Percentiles rank a stretch among this genome's conserved stretches.
These are phyloP conservation scores for Cordyceps pruinosa DNA, from an alignment of 2,329 filamentous ascomycete genomes.

Conservation along the genomic window DNA sequence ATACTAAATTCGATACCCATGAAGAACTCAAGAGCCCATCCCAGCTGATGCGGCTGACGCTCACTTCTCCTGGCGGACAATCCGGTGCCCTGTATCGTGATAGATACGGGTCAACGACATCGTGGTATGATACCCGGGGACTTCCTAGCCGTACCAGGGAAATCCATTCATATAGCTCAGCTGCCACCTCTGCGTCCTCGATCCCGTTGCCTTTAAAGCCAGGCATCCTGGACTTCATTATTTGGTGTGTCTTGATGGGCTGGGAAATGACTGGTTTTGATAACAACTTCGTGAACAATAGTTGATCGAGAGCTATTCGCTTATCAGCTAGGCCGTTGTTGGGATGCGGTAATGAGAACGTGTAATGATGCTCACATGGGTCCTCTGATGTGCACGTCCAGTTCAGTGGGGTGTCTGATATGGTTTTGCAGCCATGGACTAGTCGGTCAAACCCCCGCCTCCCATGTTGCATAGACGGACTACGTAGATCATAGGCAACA, in stretches of 20 bases:
- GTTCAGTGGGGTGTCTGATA: slow-evolving; percentile 56
- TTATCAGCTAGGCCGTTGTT: background rate
- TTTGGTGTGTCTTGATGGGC: slow-evolving; percentile 14
- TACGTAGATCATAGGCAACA: slow-evolving; percentile 68
- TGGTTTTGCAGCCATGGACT: slow-evolving; percentile 70
- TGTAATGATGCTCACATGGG: background rate
- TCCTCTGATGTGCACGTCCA: slow-evolving; percentile 69
- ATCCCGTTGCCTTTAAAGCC: slow-evolving; percentile 35
- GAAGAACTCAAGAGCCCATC: slow-evolving; percentile 48
- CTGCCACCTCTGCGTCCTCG: slow-evolving; percentile 52
- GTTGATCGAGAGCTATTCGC: background rate
- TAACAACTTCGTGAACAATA: background rate
- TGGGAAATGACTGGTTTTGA: background rate
- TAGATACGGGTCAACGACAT: slow-evolving; percentile 61
- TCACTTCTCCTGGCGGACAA: slow-evolving; percentile 20
- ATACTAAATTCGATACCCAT: slow-evolving; percentile 45
- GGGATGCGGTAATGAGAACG: background rate
- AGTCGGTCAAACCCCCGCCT: slow-evolving; percentile 78
- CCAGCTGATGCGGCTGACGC: slow-evolving; percentile 50
- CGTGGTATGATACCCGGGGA: slow-evolving; percentile 49
- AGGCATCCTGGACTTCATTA: slow-evolving; percentile 22
- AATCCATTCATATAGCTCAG: slow-evolving; percentile 67
- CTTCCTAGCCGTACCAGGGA: slow-evolving; percentile 60
- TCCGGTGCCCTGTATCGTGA: slow-evolving; percentile 58
- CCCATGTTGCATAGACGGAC: slow-evolving; percentile 70